Base-by-base conservation (phyloP, 768 basidiomycete genomes). In the Suillus plorans region DNA sequence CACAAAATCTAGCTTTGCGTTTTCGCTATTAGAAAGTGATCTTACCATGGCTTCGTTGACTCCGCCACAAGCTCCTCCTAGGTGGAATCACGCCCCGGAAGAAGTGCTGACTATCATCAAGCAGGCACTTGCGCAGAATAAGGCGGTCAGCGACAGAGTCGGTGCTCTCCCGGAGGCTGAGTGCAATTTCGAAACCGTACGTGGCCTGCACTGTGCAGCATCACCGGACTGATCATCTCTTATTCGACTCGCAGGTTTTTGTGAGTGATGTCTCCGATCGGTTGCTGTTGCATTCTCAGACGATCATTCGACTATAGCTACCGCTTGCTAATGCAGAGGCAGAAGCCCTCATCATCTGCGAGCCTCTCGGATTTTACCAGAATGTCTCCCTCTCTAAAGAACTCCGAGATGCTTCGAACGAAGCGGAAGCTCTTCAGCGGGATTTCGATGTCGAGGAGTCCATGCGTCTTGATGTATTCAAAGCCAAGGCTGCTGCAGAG, bases 391-490 rank as follows among this genome's bases (percentile, higher is more conserved):
- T 87, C 1, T 80, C 82, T 63, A 88, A 92, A 73, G 86, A 83
- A 50, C 83, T 95, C n/a, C 85, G 94, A 1, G 93, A 95, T 72
- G 91, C 92, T 1, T 89, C 91, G 5, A 92, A 86, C 63, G 84
- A 84, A 47, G 89, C 89, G 3, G 91, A 94, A 72, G 82, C 85
- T n/a, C 79, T 86, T 39, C 78, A 88, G 20, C 86, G 89, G 63
- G 86, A 92, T 68, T 94, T 86, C 68, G 80, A 80, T 31, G 90
- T 94, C 62, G 91, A 95, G 71, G 80, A 85, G 1, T 89, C 88
- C 16, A 93, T 94, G 90, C 86, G 93, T 14, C 72, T 89, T 58
- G 94, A 96, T 71, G 84, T 95, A 57, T 95, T 84, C 80, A 79
- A 85, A 57, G 89, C 89, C 52, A 91, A 92, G 74, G 77, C 84